Evolutionary conservation across 75 land plant genomes (phyloP).

Genomic region (Picea glauca): DNA sequence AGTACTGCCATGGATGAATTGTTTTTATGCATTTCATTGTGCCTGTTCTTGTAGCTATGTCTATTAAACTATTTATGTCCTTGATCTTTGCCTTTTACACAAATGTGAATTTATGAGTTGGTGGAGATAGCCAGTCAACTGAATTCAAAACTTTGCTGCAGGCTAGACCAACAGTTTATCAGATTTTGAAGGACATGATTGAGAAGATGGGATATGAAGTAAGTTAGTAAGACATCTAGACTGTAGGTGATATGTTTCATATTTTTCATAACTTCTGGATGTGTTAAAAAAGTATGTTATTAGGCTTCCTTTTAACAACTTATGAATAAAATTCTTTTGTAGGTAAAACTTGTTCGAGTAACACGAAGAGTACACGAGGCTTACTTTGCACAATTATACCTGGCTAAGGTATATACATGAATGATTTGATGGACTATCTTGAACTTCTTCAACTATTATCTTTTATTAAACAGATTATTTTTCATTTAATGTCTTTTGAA

Average conservation of each 20-base stretch:
- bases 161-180: slow-evolving; percentile 92
- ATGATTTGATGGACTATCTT: not conserved
- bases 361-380: slow-evolving; percentile 92
- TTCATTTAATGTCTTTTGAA: not conserved
- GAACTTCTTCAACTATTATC: not conserved
- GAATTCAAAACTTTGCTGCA: slow-evolving; percentile 17
- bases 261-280: not conserved
- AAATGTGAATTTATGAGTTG: not conserved
- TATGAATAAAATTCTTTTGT: slow-evolving; percentile 14
- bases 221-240: slow-evolving; percentile 7
- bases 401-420: slow-evolving; percentile 49
- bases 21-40: not conserved
- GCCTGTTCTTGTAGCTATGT: not conserved
- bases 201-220: slow-evolving; percentile 87
- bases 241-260: not conserved
- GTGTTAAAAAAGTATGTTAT: too few species aligned
- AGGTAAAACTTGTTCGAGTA: slow-evolving; percentile 85
- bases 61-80: not conserved
- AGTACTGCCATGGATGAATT: slow-evolving; percentile 12
- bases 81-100: not conserved
- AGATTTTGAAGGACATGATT: slow-evolving; percentile 80
- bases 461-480: not conserved
- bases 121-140: not conserved
- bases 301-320: not conserved
- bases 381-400: slow-evolving; percentile 70